phyloP scores from a whole-genome alignment of 805 yeast species.

The Kodamaea kaohsiungensis region DNA sequence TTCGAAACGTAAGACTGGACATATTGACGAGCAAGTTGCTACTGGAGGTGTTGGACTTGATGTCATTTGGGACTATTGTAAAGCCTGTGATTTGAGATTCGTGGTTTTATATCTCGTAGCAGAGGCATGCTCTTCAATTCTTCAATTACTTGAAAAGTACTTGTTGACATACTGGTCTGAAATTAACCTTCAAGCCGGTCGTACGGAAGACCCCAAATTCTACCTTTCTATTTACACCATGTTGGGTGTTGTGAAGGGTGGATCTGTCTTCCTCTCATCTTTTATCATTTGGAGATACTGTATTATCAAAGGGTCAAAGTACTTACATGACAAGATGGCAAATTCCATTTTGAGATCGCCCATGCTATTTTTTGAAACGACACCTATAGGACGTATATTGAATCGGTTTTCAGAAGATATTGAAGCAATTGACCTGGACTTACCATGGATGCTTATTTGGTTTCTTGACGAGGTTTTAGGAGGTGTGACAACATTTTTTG shows the following conservation, averaged over 20 bases:
- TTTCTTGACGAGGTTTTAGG: constrained; percentile 46
- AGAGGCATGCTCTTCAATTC: constrained; percentile 28
- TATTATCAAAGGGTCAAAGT: constrained; percentile 56
- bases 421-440: constrained; percentile 52
- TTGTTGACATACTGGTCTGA: constrained; percentile 77
- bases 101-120: constrained; percentile 36
- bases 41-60: constrained; percentile 58
- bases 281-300: constrained; percentile 52
- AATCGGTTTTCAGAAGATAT: constrained; percentile 68
- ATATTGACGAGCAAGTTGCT: constrained; percentile 40
- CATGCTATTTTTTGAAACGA: constrained; percentile 67
- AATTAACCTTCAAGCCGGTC: constrained; percentile 38
- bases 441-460: constrained; percentile 54
- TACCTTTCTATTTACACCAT: constrained; percentile 56
- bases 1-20: constrained; percentile 7
- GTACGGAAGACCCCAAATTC: constrained; percentile 42
- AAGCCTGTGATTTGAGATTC: constrained; percentile 46
- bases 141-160: constrained; percentile 44
- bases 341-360: constrained; percentile 55
- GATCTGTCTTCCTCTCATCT: constrained; percentile 47
- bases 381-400: constrained; percentile 68
- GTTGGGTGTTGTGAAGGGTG: constrained; percentile 55
- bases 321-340: constrained; percentile 59
- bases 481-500: constrained; percentile 49
- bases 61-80: constrained; percentile 55